Evolutionary conservation across 441 rosid species (phyloP), one percentile per base, ranked within the genome.

Genomic region (Jatropha multifida): DNA sequence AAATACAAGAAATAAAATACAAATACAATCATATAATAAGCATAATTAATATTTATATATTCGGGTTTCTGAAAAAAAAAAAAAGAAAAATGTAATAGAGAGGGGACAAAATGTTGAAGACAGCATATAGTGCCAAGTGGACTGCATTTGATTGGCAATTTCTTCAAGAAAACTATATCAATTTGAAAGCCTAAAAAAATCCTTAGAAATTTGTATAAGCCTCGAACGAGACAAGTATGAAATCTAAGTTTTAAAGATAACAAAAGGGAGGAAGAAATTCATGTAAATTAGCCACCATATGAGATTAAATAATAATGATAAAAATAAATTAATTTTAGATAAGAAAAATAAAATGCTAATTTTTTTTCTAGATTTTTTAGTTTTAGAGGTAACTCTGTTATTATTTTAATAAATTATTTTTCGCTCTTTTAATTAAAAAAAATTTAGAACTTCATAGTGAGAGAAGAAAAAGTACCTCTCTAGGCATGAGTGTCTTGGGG

Each of bases 401-500:
- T 18, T 14, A 44, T 49, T 7, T 23, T 13, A 65, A 59, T 27
- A 27, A 27, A 27, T 27, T 27, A 27, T 27, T 32, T 32, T 32
- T 32, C 32, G 2, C 2, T 32, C 32, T 32, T 32, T 32, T 32
- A 26, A 44, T 27, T 12, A 58, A 63, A 44, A 48, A 4, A 49
- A 27, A 52, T 48, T 14, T n/a, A 32, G 60, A 56, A 26, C 55
- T 18, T 71, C 17, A 68, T 38, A 55, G 42, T 41, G 14, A 72
- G 74, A 74, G 75, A 18, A 70, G 63, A 71, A 27, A 11, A 78
- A 44, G 40, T 86, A 94, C 99, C 99, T 94, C 99, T 86, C 83
- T 85, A 52, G 92, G 97, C 98, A 91, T 94, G 66, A 94, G 94
- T 68, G 97, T 91, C 84, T 91, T 94, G 78, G 99, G 99, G 68